A percentile compares a stretch with the other conserved stretches of the same genome.
phyloP scores from a whole-genome alignment of 2,329 filamentous ascomycete species.

The Fusarium avenaceum region DNA sequence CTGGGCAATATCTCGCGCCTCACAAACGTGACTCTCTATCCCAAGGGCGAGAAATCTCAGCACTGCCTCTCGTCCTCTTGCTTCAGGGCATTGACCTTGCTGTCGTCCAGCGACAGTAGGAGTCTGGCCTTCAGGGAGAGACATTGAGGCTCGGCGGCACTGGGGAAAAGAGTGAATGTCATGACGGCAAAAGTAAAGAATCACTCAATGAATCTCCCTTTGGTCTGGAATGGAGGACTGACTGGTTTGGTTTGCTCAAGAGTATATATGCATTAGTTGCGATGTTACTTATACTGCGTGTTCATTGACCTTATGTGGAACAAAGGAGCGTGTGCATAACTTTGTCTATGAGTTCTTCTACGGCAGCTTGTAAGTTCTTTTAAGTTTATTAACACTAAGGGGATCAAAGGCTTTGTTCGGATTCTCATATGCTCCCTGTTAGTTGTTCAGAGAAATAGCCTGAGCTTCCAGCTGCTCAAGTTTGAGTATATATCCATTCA shows the following conservation, averaged over 20 bases:
- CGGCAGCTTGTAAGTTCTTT: slow-evolving; percentile 11
- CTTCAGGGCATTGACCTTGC: slow-evolving; percentile 5
- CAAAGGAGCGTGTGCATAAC: slow-evolving; percentile 4
- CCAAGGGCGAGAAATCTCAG: background rate
- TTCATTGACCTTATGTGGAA: background rate
- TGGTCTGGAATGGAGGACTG: background rate
- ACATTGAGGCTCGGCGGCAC: background rate
- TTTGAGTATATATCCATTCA: slow-evolving; percentile 5
- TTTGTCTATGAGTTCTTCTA: background rate
- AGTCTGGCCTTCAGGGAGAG: background rate
- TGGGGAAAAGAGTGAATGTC: background rate
- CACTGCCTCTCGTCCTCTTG: slow-evolving; percentile 5
- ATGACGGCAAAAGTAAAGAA: background rate
- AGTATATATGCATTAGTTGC: background rate
- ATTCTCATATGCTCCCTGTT: background rate
- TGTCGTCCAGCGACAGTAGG: slow-evolving; percentile 1
- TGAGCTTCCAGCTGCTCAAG: background rate
- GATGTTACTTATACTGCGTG: slow-evolving; percentile 1
- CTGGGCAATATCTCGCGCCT: slow-evolving; percentile 9
- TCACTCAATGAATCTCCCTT: background rate
- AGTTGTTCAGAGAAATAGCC: background rate
- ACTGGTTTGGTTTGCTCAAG: background rate
- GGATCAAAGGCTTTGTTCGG: slow-evolving; percentile 24
- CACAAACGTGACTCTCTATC: background rate
- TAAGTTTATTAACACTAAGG: slow-evolving; percentile 14